A percentile compares a stretch with the other conserved stretches of the same genome.
phyloP scores from a whole-genome alignment of 2,329 filamentous ascomycete genomes.

The Cytospora piceicola region DNA sequence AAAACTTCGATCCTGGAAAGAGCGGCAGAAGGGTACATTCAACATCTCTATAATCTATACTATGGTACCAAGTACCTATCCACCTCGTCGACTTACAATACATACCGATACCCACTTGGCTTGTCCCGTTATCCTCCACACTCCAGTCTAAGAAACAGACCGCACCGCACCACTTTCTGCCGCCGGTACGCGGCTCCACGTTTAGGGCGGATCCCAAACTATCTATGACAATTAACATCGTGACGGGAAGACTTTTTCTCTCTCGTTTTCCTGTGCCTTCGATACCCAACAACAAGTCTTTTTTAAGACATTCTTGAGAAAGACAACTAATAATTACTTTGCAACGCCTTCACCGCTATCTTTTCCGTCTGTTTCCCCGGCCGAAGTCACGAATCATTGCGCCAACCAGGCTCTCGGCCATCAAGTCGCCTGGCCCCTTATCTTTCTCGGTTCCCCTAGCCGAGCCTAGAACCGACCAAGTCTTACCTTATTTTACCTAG shows the following conservation, averaged over 20 bases:
- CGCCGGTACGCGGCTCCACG: constrained; percentile 28
- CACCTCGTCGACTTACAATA: constrained; percentile 13
- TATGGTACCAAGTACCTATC: background rate
- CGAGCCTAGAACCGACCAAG: constrained; percentile 25
- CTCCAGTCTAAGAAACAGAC: constrained; percentile 23
- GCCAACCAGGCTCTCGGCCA: constrained; percentile 25
- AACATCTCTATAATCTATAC: background rate
- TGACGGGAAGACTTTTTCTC: constrained; percentile 24
- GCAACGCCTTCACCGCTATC: constrained; percentile 17
- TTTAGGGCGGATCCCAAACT: constrained; percentile 26
- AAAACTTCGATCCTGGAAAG: background rate
- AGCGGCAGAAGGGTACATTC: background rate
- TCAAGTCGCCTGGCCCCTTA: constrained; percentile 28
- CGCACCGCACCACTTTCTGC: constrained; percentile 25
- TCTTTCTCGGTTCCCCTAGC: constrained; percentile 25
- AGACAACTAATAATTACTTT: background rate
- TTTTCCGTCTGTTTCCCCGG: constrained; percentile 12
- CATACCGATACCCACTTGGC: constrained; percentile 21
- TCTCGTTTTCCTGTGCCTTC: constrained; percentile 1
- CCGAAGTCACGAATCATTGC: constrained; percentile 10
- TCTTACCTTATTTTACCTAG: constrained; percentile 15
- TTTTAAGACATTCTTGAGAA: background rate
- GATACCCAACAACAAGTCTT: background rate
- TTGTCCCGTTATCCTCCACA: constrained; percentile 30
- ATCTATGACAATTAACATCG: constrained; percentile 19